These are phyloP conservation scores for Leccinum subtestaceum DNA, from an alignment of 768 basidiomycete genomes.

Conservation along the genomic window DNA sequence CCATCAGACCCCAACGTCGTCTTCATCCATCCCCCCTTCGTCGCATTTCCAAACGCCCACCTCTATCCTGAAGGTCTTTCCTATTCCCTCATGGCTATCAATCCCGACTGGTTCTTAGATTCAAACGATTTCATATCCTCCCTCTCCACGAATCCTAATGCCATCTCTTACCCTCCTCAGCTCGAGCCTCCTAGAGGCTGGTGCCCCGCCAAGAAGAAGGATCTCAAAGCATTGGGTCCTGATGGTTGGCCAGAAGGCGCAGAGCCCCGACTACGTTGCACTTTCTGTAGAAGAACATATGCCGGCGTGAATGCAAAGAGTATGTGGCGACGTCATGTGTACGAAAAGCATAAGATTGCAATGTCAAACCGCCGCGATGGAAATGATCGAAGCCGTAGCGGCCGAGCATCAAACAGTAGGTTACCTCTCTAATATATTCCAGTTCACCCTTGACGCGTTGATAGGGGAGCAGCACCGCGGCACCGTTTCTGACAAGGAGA, in stretches of 20 bases:
- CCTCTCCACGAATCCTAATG: slow-evolving; percentile 44
- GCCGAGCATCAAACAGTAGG: slow-evolving; percentile 66
- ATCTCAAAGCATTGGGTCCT: slow-evolving; percentile 61
- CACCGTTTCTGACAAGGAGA: slow-evolving; percentile 31
- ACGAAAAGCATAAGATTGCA: slow-evolving; percentile 87
- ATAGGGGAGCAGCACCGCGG: slow-evolving; percentile 66
- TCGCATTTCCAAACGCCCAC: slow-evolving; percentile 59
- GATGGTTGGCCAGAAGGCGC: slow-evolving; percentile 81
- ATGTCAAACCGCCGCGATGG: slow-evolving; percentile 84
- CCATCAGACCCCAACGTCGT: slow-evolving; percentile 61
- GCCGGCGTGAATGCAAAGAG: slow-evolving; percentile 87
- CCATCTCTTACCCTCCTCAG: slow-evolving; percentile 70
- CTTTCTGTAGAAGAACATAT: slow-evolving; percentile 80
- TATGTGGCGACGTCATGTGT: slow-evolving; percentile 88
- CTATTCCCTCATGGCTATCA: slow-evolving; percentile 69
- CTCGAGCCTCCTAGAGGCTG: slow-evolving; percentile 84
- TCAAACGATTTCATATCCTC: slow-evolving; percentile 58
- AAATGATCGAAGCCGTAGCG: slow-evolving; percentile 55
- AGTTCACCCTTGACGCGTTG: slow-evolving; percentile 20
- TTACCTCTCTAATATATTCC: slow-evolving; percentile 10
- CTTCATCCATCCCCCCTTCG: slow-evolving; percentile 77
- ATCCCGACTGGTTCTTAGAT: slow-evolving; percentile 79
- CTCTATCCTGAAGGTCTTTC: slow-evolving; percentile 64
- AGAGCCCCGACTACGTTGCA: slow-evolving; percentile 76
- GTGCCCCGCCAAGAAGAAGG: slow-evolving; percentile 85